Base-by-base conservation (phyloP, 495 filamentous ascomycete genomes). In the Trichoderma reesei region DNA sequence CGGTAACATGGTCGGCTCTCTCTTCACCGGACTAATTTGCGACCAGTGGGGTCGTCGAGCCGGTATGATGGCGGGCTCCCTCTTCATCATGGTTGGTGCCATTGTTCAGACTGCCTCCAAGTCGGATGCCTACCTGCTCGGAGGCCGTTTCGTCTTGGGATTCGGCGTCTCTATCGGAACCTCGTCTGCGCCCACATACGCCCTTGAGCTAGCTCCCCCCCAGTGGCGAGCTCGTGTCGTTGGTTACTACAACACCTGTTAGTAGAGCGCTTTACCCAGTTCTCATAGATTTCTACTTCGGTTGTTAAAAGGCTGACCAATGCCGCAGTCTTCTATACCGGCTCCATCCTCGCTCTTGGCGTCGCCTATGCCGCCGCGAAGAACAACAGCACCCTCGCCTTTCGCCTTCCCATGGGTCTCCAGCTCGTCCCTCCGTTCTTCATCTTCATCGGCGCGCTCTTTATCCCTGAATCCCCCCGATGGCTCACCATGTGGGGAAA, bases 11-110 rank as follows among this genome's bases (percentile, higher is more conserved):
- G 72, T 78, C 16, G 83, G 77, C 20, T 76, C 76, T 5, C 80
- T 80, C 56, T 72, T 78, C 48, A 73, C 75, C 33, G 81, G 77
- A 16, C 65, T 65, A 18, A 64, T 68, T 51, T 39, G 69, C 51
- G 75, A 76, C 61, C 26, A 18, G 41, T 72, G 82, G 59, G 86
- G 86, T 63, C 84, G 86, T 54, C 83, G 85, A 65, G 44, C 79
- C 64, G 83, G 84, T 61, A 84, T 89, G 62, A 73, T 83, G 60
- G 73, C 85, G 62, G 86, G 86, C 46, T 85, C 85, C 59, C 66
- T 79, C 5, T 83, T 88, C 70, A 88, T 88, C 85, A 79, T 84
- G 60, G 71, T 83, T 16, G 85, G 85, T 41, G 81, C 81, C 64
- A 71, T 81, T 16, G 71, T 87, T 5, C 85, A 88, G 70, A 77